These are phyloP conservation scores for Ambispora gerdemannii DNA, from an alignment of 192 early-diverging fungal species.

Conservation along the genomic window DNA sequence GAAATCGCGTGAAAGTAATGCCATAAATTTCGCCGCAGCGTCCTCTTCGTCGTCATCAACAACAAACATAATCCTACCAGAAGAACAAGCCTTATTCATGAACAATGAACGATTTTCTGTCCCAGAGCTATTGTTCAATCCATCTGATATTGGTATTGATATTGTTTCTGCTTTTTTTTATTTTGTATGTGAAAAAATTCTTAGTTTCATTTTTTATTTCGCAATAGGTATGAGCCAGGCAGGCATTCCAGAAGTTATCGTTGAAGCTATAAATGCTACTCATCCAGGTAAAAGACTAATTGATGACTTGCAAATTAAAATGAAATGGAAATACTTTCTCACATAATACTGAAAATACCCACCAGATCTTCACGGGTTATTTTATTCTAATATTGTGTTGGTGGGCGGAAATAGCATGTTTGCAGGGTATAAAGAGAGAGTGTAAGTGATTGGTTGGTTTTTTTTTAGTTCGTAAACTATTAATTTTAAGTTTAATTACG, in stretches of 20 bases:
- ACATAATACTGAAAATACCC: not conserved
- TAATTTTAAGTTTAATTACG: too few species aligned
- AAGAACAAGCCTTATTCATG: constrained; percentile 60
- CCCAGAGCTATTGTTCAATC: constrained; percentile 72
- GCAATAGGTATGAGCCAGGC: constrained; percentile 52
- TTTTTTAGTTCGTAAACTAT: not conserved
- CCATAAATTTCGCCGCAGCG: not conserved
- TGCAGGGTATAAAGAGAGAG: constrained; percentile 58
- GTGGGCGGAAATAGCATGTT: constrained; percentile 66
- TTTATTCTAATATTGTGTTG: constrained; percentile 66
- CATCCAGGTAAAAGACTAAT: constrained; percentile 42
- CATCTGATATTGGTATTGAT: constrained; percentile 65
- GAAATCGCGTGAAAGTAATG: not conserved
- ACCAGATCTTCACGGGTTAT: constrained; percentile 54
- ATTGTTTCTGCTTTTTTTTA: constrained; percentile 23
- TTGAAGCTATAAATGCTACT: constrained; percentile 49
- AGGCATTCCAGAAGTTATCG: constrained; percentile 66
- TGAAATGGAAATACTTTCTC: not conserved
- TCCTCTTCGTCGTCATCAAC: not conserved
- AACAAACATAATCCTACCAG: constrained; percentile 8
- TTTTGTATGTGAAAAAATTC: constrained; percentile 1
- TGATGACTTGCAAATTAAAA: not conserved
- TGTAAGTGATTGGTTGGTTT: constrained; percentile 45
- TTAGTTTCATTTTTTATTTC: not conserved
- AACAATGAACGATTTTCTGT: constrained; percentile 75